A percentile compares a stretch with the other conserved stretches of the same genome.
Evolutionary conservation across 768 basidiomycete species (phyloP).

Genomic region (Suillus variegatus): DNA sequence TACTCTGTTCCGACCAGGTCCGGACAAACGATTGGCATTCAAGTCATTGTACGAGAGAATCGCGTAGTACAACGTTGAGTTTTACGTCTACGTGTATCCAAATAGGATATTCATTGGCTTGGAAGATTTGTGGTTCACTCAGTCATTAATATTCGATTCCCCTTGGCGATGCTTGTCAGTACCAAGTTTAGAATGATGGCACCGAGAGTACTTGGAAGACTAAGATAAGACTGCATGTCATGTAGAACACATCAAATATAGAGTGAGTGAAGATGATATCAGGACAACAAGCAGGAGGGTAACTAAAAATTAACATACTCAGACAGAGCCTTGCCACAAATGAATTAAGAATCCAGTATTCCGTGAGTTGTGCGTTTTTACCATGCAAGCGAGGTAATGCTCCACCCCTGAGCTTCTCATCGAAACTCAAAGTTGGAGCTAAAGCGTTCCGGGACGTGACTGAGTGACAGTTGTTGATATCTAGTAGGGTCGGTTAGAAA

Average conservation of each 20-base stretch:
- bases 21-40: neutral
- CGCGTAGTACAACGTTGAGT: neutral
- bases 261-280: slow-evolving; percentile 8
- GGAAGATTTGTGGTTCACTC: neutral
- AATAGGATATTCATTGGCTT: neutral
- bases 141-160: neutral
- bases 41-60: no score
- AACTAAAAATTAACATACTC: slow-evolving; percentile 10
- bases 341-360: slow-evolving; percentile 9
- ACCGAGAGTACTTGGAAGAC: neutral
- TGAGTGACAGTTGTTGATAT: slow-evolving; percentile 87
- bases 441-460: slow-evolving; percentile 72
- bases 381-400: slow-evolving; percentile 2
- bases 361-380: slow-evolving; percentile 8
- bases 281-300: slow-evolving; percentile 2
- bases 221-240: neutral
- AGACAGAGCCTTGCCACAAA: neutral
- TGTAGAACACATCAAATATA: slow-evolving; percentile 1
- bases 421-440: slow-evolving; percentile 88
- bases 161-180: neutral
- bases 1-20: neutral
- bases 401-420: slow-evolving; percentile 35
- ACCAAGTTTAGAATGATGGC: neutral
- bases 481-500: slow-evolving; percentile 38
- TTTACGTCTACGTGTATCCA: neutral